Base-by-base conservation (phyloP, 768 basidiomycete species). In the Sporobolomyces phaffii region DNA sequence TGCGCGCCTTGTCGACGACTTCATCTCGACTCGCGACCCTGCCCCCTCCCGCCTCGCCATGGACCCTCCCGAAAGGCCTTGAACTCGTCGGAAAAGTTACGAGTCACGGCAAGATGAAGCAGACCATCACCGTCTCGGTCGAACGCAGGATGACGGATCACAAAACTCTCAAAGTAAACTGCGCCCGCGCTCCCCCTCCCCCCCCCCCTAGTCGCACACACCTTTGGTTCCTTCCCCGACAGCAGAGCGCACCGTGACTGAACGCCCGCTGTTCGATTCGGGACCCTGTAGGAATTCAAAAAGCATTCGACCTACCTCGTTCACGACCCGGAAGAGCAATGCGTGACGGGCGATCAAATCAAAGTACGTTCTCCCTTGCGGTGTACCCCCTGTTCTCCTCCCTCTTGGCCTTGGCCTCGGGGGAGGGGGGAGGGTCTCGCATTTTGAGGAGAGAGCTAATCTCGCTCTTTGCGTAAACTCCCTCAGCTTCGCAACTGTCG, bases 111-210 rank as follows among this genome's bases (percentile, higher is more conserved):
- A 65, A 65, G 51, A 68, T 68, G 54, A 5, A 29, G 0, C 44
- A 63, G 11, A 72, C 70, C 24, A 44, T 56, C 45, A 72, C 63
- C 24, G 70, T 72, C 44, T 24, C 20, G 50, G 70, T 72, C 50
- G 66, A 72, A 38, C 62, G 66, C 26, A 44, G 51, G n/a, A 60
- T 62, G 60, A 60, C 57, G 20, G 60, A 72, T 54, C 70, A 64
- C 56, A 72, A 65, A 49, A 72, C 70, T 20, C 66, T 72, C 45
- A 72, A 72, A 60, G 70, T 60, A n/a, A n/a, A n/a, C n/a, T n/a
- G n/a, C n/a, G n/a, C n/a, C n/a, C n/a, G 1, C 34, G 60, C 22
- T 28, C 2, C 33, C 10, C 33, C 10, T 26, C 10, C 33, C 9
- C 7, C 18, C 33, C 48, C 17, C 8, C 0, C 24, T 31, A 8